Evolutionary conservation across 2,329 filamentous ascomycete species (phyloP).

Genomic region (Paecilomyces fulvus): DNA sequence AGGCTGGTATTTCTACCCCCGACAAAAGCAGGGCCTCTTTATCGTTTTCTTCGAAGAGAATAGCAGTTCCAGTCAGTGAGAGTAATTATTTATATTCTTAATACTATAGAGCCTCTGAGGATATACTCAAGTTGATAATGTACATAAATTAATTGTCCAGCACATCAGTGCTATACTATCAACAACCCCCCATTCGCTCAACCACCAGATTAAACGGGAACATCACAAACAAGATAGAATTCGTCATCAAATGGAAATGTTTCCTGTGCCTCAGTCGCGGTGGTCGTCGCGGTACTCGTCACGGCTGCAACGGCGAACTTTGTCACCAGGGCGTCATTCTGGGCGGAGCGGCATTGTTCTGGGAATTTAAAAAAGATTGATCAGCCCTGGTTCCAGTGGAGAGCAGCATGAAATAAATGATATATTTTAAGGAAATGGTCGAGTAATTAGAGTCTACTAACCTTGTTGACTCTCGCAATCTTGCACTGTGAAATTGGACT

Average conservation of each 20-base stretch:
- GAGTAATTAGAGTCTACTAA: constrained; percentile 1
- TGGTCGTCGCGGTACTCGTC: not conserved
- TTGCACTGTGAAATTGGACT: constrained; percentile 6
- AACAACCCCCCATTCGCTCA: not conserved
- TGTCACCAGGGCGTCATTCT: not conserved
- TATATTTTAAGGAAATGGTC: not conserved
- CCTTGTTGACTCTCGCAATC: constrained; percentile 12
- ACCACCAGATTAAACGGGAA: not conserved
- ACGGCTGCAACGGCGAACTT: not conserved
- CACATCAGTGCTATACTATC: not conserved
- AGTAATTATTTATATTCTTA: no score
- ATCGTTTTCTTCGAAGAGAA: no score
- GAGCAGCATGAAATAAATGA: not conserved
- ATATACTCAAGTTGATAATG: no score
- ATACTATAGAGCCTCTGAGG: no score
- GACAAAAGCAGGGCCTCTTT: not conserved
- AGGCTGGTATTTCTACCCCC: not conserved
- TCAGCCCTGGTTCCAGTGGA: not conserved
- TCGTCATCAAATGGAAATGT: constrained; percentile 12
- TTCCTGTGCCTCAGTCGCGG: not conserved
- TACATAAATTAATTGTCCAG: no score
- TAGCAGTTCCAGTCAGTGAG: no score
- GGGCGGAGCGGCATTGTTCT: constrained; percentile 1
- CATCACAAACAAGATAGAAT: constrained; percentile 13
- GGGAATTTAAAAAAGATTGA: not conserved